Conservation (phyloP, 2,329 filamentous ascomycete species). For the Ustulina deusta region DNA sequence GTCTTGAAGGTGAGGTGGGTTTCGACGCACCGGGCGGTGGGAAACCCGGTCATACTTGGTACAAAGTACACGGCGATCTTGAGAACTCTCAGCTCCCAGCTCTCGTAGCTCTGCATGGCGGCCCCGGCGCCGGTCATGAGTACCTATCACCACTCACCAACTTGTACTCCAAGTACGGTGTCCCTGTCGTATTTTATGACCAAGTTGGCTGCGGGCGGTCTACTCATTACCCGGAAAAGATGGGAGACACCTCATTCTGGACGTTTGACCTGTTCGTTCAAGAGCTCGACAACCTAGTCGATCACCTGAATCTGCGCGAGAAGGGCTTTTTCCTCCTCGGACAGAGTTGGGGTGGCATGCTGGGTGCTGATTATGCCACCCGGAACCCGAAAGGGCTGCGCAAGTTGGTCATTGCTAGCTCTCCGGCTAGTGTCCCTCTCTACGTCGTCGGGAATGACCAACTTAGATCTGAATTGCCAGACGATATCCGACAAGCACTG, state of each 20-base stretch:
- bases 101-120: slow-evolving; percentile 35
- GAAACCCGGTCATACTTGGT: no score
- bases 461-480: background rate
- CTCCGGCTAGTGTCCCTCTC: background rate
- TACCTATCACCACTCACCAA: slow-evolving; percentile 72
- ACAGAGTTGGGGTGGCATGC: slow-evolving; percentile 31
- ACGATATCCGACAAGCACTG: background rate
- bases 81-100: background rate
- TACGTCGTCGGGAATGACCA: background rate
- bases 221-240: slow-evolving; percentile 12
- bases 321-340: slow-evolving; percentile 13
- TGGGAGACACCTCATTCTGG: slow-evolving; percentile 17
- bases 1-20: no score
- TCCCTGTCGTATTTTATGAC: slow-evolving; percentile 53
- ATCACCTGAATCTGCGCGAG: slow-evolving; percentile 15
- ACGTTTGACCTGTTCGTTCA: slow-evolving; percentile 22
- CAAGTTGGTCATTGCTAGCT: background rate
- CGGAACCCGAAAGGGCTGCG: background rate
- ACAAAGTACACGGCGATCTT: background rate
- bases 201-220: slow-evolving; percentile 29
- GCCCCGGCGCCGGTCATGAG: slow-evolving; percentile 63
- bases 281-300: slow-evolving; percentile 25
- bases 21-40: no score
- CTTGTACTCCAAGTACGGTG: slow-evolving; percentile 54
- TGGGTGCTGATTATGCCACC: background rate